These are phyloP conservation scores for Cyanidium caldarium DNA, from an alignment of 23 red algal genomes.

Conservation along the genomic window DNA sequence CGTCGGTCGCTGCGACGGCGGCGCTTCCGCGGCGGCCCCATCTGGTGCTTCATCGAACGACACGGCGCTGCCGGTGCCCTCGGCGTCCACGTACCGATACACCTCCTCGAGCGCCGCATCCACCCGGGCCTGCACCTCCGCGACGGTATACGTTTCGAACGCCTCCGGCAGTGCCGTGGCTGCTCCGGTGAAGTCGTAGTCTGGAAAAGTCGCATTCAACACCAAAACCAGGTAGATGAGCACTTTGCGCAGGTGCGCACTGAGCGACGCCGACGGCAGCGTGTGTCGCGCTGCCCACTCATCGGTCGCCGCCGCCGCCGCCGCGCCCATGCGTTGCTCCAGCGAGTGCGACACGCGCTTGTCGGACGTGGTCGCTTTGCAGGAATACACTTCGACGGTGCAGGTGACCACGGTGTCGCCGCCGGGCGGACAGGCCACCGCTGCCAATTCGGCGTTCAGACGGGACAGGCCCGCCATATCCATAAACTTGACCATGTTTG, in stretches of 20 bases:
- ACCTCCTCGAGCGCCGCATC: background rate
- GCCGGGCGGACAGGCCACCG: background rate
- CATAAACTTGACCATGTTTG: conserved; percentile 10
- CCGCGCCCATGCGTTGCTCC: background rate
- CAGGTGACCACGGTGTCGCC: background rate
- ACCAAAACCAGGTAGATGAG: conserved; percentile 2
- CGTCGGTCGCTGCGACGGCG: too few relatives aligned
- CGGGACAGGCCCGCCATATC: background rate
- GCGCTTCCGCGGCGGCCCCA: background rate
- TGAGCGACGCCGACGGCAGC: too few relatives aligned
- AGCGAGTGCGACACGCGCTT: background rate
- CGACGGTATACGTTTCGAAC: background rate
- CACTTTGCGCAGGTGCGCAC: background rate
- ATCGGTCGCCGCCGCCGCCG: background rate
- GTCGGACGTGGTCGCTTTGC: background rate
- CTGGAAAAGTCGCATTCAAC: background rate
- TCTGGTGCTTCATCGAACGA: too few relatives aligned
- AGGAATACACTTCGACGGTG: background rate
- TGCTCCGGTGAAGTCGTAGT: background rate
- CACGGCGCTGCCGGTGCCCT: background rate
- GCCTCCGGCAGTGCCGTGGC: background rate
- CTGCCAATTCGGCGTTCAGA: background rate
- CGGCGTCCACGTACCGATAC: background rate
- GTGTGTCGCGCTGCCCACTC: too few relatives aligned
- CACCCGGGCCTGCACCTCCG: background rate